These are phyloP conservation scores for Phanerodontia chrysosporium DNA, from an alignment of 768 basidiomycete genomes.

Conservation along the genomic window DNA sequence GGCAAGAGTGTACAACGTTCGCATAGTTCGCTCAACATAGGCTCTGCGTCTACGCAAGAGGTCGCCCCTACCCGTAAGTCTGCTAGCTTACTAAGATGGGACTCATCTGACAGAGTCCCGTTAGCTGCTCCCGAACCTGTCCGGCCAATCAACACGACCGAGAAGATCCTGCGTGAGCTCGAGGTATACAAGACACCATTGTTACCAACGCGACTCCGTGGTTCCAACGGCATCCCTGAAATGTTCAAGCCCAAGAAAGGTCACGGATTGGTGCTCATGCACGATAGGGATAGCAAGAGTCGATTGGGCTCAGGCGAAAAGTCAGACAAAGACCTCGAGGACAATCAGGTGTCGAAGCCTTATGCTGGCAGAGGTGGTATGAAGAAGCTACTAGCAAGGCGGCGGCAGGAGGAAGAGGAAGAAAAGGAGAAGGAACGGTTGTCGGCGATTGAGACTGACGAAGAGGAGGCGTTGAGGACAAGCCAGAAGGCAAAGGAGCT, in stretches of 20 bases:
- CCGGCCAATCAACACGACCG: constrained; percentile 49
- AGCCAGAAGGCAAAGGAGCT: constrained; percentile 22
- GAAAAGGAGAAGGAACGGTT: constrained; percentile 33
- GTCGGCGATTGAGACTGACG: constrained; percentile 26
- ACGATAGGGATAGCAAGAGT: constrained; percentile 44
- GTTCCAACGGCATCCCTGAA: constrained; percentile 45
- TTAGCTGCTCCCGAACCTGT: background rate
- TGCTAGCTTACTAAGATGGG: background rate
- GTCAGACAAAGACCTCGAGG: constrained; percentile 32
- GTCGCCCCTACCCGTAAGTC: background rate
- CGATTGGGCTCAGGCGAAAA: constrained; percentile 38
- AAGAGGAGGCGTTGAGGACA: constrained; percentile 23
- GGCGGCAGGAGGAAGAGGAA: constrained; percentile 54
- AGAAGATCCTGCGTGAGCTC: constrained; percentile 65
- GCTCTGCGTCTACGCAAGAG: constrained; percentile 5
- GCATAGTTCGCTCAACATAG: constrained; percentile 8
- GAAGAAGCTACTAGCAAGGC: constrained; percentile 68
- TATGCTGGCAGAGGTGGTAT: constrained; percentile 77
- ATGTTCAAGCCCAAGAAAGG: constrained; percentile 55
- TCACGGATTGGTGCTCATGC: constrained; percentile 52
- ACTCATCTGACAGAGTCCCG: background rate
- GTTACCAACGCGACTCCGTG: constrained; percentile 56
- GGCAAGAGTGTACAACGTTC: background rate
- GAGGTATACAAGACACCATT: constrained; percentile 80
- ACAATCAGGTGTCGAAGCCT: constrained; percentile 53